Evolutionary conservation across 2,329 filamentous ascomycete genomes (phyloP), one percentile per base, ranked within the genome.

Genomic region (Penicillium sp.): DNA sequence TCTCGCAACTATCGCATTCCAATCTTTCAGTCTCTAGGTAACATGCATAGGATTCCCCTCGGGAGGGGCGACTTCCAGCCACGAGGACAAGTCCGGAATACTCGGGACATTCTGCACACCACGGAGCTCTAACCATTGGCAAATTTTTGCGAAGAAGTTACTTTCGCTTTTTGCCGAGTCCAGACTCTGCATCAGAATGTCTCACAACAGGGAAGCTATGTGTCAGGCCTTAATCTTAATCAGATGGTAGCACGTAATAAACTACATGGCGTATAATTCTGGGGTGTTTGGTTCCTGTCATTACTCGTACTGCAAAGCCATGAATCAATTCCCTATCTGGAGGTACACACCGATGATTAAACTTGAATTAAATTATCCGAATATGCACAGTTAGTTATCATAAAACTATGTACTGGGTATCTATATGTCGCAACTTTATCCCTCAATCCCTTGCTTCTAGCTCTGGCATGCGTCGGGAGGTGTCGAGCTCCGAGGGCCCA

Each of bases 401-500:
- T 29, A 43, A 14, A 19, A 29, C 9, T 29, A 43, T 43, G 24
- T 43, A 14, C 40, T 23, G 40, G 40, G 40, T 29, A 28, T 43
- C 40, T 43, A 28, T 28, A 43, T 43, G 19, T 24, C 11, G 40
- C 40, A 28, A 28, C 24, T 43, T 43, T 43, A 28, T 43, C 40
- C 40, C 28, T 51, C 21, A 51, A 31, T 54, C 56, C 29, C 29
- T 50, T 28, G 44, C 16, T 54, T 52, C 53, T 48, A 59, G 29
- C 46, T 58, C 54, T 11, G 49, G 34, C 9, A 42, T 36, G 7
- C n/a, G 40, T 21, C 46, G 33, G 21, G 1, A 2, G 34, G 33
- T 19, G 5, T 55, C 55, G 19, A 60, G 47, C 46, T 60, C 57
- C 8, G 36, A 51, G 6, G 47, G 54, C 19, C 24, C 29, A 53